Conservation (phyloP, 2,329 filamentous ascomycete species). For the Penicillium sclerotiorum region DNA sequence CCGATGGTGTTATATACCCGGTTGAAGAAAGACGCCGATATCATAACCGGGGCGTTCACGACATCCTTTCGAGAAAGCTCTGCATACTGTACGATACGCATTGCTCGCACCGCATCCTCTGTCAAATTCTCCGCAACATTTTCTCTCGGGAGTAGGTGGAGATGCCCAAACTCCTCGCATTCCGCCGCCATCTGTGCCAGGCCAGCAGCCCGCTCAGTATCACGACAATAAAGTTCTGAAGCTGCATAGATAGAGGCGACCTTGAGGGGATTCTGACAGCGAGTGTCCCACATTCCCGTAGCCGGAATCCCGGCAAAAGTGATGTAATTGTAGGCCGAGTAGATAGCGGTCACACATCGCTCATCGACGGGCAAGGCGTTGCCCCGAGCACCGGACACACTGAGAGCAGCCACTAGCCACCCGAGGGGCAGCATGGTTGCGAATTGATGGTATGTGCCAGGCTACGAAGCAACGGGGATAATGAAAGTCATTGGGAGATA, state of each 20-base stretch:
- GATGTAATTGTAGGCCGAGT: conserved; percentile 36
- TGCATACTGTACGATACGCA: conserved; percentile 35
- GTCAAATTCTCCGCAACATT: conserved; percentile 36
- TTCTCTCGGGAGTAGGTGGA: conserved; percentile 31
- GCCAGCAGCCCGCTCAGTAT: conserved; percentile 27
- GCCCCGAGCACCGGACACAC: conserved; percentile 8
- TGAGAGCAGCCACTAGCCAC: conserved; percentile 20
- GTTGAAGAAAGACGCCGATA: conserved; percentile 34
- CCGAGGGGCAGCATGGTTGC: conserved; percentile 23
- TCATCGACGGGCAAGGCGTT: conserved; percentile 24
- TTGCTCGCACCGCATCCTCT: conserved; percentile 33
- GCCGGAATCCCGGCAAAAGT: conserved; percentile 29
- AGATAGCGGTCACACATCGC: conserved; percentile 37
- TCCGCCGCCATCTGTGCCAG: conserved; percentile 22
- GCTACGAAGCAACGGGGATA: neutral
- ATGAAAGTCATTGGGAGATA: conserved; percentile 1
- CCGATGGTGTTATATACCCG: conserved; percentile 37
- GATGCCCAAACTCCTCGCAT: conserved; percentile 29
- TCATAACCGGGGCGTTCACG: conserved; percentile 31
- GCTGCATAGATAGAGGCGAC: conserved; percentile 42
- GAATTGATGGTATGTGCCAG: neutral
- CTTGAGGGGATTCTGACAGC: conserved; percentile 36
- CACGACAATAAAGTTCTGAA: conserved; percentile 34
- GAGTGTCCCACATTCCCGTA: conserved; percentile 23
- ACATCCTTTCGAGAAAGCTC: conserved; percentile 28